These are phyloP conservation scores for Globisporangium paroecandrum DNA, from an alignment of 352 stramenopile genomes.

Conservation along the genomic window DNA sequence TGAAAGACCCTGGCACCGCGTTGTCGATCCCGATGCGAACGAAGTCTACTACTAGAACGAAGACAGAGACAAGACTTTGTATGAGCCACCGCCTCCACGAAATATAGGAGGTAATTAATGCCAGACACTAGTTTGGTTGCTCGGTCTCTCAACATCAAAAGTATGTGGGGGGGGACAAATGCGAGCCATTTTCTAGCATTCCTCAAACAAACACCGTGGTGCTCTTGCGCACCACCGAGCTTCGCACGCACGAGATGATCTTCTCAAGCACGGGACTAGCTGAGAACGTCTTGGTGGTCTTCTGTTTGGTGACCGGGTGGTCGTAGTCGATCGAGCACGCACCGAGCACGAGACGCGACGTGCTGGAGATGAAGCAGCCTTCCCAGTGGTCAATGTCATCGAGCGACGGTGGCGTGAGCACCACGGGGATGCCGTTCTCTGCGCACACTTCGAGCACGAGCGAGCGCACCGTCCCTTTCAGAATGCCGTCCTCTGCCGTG, in stretches of 20 bases:
- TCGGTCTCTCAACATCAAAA: neutral
- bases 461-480: conserved; percentile 73
- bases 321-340: conserved; percentile 49
- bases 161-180: neutral
- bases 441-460: conserved; percentile 68
- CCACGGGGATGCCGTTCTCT: conserved; percentile 48
- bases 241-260: conserved; percentile 43
- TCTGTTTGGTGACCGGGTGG: conserved; percentile 28
- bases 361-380: conserved; percentile 82
- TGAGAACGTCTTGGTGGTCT: conserved; percentile 28
- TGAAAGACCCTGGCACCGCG: conserved; percentile 7
- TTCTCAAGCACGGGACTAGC: conserved; percentile 39
- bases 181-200: neutral
- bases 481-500: conserved; percentile 66
- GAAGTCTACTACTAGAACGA: conserved; percentile 29
- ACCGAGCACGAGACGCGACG: conserved; percentile 71
- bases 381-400: conserved; percentile 61
- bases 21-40: conserved; percentile 16
- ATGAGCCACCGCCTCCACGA: neutral
- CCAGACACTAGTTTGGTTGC: neutral
- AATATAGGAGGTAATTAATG: neutral
- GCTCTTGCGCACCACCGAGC: conserved; percentile 50
- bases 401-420: conserved; percentile 48
- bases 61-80: conserved; percentile 17
- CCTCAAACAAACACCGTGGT: conserved; percentile 46